Percentiles rank a stretch among this genome's conserved stretches.
These are phyloP conservation scores for Candida glucosophila DNA, from an alignment of 1,139 yeast genomes.

Conservation along the genomic window DNA sequence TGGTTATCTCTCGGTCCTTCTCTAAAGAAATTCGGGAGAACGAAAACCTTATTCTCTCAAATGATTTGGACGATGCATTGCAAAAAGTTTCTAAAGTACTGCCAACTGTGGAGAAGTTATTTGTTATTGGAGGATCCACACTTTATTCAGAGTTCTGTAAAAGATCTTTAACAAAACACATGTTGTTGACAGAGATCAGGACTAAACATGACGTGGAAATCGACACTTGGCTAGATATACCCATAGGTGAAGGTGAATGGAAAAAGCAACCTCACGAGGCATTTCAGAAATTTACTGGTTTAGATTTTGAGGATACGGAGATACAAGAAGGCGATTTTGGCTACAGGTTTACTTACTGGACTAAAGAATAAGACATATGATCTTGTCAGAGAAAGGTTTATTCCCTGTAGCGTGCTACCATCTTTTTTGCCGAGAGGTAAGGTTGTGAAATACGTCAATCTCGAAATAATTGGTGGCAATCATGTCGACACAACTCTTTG, in stretches of 20 bases:
- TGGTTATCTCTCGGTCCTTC: slow-evolving; percentile 68
- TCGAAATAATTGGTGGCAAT: too few species aligned
- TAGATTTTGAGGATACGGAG: slow-evolving; percentile 24
- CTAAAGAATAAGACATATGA: too few species aligned
- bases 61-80: slow-evolving; percentile 40
- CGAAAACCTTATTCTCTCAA: slow-evolving; percentile 28
- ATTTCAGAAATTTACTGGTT: slow-evolving; percentile 32
- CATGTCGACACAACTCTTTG: too few species aligned
- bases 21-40: slow-evolving; percentile 11
- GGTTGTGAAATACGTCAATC: too few species aligned
- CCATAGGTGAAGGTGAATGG: slow-evolving; percentile 23
- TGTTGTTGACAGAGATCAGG: slow-evolving; percentile 69
- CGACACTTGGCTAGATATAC: slow-evolving; percentile 55
- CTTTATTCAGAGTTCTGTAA: slow-evolving; percentile 54
- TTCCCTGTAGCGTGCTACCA: too few species aligned
- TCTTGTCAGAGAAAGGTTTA: too few species aligned
- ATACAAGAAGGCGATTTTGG: slow-evolving; percentile 40
- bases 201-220: slow-evolving; percentile 34
- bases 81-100: slow-evolving; percentile 6
- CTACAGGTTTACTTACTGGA: slow-evolving; percentile 47
- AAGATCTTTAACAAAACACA: slow-evolving; percentile 38
- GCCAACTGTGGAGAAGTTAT: slow-evolving; percentile 43
- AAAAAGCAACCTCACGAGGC: slow-evolving; percentile 23
- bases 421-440: too few species aligned
- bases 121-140: slow-evolving; percentile 91